Base-by-base conservation (phyloP, 495 filamentous ascomycete genomes). In the Darksidea phi region DNA sequence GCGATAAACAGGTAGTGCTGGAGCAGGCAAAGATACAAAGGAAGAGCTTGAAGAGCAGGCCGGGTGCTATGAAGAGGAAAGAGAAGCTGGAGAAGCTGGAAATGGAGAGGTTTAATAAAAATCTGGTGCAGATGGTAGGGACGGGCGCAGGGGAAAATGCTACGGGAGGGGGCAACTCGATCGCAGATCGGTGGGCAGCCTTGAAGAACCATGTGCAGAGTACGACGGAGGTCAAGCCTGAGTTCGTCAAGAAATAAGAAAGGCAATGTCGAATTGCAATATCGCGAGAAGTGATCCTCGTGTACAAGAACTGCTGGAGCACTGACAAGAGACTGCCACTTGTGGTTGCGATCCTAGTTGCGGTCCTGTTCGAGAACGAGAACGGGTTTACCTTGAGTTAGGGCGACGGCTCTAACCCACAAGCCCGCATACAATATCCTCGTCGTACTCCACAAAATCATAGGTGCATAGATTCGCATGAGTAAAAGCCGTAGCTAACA, bases 31-130 rank as follows among this genome's bases (percentile, higher is more conserved):
- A 82, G 62, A 81, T 89, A 51, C 78, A 83, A 58, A 84, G 86
- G 43, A 86, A 85, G 75, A 89, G 84, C 46, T 65, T 97, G 55
- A 86, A 80, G 69, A 83, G 79, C 52, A 74, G 86, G 50, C 89
- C 88, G 0, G 92, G 93, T 0, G 89, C 90, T 13, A 77, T 89
- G 77, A 95, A 91, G 80, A 79, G 83, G 65, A 91, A 87, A 75
- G 89, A 91, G 72, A 84, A 82, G 72, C 41, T 96, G 25, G 87
- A 95, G 51, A 82, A 76, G 72, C 73, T 78, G 63, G 93, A 97
- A 80, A 84, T 87, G 70, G 84, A 90, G 73, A 78, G 92, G 58
- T 96, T 96, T 69, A 84, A 81, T 57, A 81, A 77, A 74, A 96
- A 91, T 73, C 75, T 97, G 79, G 91, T 88, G 38, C 54, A 69